Evolutionary conservation across 495 filamentous ascomycete genomes (phyloP).

Genomic region (Alectoria sarmentosa): DNA sequence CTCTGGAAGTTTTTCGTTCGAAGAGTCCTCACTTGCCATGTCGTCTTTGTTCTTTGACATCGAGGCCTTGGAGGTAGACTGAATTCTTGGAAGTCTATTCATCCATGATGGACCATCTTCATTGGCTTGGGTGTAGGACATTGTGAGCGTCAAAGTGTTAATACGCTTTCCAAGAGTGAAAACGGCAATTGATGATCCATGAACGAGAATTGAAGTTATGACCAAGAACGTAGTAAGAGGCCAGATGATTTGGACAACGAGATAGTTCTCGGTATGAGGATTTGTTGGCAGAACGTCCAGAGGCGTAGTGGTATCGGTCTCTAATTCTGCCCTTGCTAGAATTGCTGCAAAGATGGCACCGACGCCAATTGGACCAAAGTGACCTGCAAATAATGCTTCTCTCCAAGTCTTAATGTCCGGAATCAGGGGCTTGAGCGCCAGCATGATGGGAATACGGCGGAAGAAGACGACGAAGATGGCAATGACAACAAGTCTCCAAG

Average conservation of each 20-base stretch:
- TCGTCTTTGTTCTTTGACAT: slow-evolving; percentile 70
- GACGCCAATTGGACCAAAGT: slow-evolving; percentile 97
- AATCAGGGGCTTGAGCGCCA: slow-evolving; percentile 84
- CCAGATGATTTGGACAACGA: slow-evolving; percentile 81
- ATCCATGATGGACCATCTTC: slow-evolving; percentile 93
- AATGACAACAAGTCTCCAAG: slow-evolving; percentile 86
- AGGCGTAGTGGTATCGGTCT: slow-evolving; percentile 64
- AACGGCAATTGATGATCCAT: slow-evolving; percentile 95
- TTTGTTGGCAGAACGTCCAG: slow-evolving; percentile 47
- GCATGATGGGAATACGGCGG: slow-evolving; percentile 93
- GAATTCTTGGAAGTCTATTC: slow-evolving; percentile 83
- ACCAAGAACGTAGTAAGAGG: slow-evolving; percentile 93
- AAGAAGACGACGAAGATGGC: slow-evolving; percentile 91
- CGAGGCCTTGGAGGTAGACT: slow-evolving; percentile 70
- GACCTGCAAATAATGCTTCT: slow-evolving; percentile 93
- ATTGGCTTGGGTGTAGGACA: slow-evolving; percentile 86
- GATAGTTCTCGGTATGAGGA: slow-evolving; percentile 56
- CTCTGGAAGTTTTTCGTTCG: slow-evolving; percentile 57
- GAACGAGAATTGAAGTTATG: slow-evolving; percentile 88
- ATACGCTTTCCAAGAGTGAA: slow-evolving; percentile 98
- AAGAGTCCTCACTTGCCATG: slow-evolving; percentile 43
- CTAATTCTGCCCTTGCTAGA: slow-evolving; percentile 80
- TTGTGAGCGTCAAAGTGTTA: slow-evolving; percentile 90
- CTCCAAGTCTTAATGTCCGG: slow-evolving; percentile 98
- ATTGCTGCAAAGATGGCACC: slow-evolving; percentile 96